Percentiles rank a stretch among this genome's conserved stretches.
These are phyloP conservation scores for Aspergillus ochraceus DNA, from an alignment of 2,329 filamentous ascomycete genomes.

Conservation along the genomic window DNA sequence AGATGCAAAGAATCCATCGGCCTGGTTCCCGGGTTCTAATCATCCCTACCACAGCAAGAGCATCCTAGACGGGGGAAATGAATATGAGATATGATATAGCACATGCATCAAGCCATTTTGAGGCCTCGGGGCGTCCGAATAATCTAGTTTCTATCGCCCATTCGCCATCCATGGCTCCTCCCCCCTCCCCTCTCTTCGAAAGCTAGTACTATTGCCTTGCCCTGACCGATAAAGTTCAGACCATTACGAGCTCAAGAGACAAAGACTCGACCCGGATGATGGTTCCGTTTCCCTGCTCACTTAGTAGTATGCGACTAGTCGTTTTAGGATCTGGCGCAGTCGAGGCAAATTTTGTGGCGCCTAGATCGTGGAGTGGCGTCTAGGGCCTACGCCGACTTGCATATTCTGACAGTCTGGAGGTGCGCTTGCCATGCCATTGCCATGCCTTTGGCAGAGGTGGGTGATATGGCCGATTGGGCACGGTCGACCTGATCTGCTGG, in stretches of 20 bases:
- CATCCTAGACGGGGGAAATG: background rate
- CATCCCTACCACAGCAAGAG: background rate
- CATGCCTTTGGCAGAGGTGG: slow-evolving; percentile 2
- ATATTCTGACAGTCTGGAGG: background rate
- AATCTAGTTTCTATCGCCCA: background rate
- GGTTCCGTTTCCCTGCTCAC: background rate
- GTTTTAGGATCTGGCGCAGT: no score
- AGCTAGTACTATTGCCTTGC: background rate
- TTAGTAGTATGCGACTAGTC: background rate
- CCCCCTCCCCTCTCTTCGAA: background rate
- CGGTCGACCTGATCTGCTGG: background rate
- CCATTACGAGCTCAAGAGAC: background rate
- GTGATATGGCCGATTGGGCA: slow-evolving; percentile 2
- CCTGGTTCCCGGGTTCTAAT: slow-evolving; percentile 13
- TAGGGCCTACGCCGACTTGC: slow-evolving; percentile 5
- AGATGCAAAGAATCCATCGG: slow-evolving; percentile 2
- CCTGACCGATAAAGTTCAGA: slow-evolving; percentile 9
- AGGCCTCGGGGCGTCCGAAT: background rate
- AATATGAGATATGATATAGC: slow-evolving; percentile 2
- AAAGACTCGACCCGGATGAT: background rate
- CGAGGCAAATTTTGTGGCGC: background rate
- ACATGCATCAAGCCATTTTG: background rate
- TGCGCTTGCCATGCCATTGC: background rate
- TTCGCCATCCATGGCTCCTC: background rate
- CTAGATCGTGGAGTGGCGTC: slow-evolving; percentile 4